phyloP scores from a whole-genome alignment of 73 alveolate species.

The Paramecium sonneborni region DNA sequence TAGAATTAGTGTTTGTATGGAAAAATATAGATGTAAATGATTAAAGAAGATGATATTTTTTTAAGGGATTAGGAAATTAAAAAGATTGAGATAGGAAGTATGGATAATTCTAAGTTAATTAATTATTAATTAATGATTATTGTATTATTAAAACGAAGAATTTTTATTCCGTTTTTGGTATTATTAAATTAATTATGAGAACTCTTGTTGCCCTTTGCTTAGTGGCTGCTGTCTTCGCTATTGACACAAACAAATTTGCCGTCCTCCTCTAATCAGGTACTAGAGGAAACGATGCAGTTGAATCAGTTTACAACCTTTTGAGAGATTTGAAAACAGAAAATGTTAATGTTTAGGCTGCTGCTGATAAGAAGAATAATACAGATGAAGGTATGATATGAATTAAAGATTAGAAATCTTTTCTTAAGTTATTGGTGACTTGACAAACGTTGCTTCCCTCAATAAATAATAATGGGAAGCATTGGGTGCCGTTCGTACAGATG shows the following conservation, averaged over 20 bases:
- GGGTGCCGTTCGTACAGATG: conserved; percentile 50
- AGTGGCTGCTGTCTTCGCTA: conserved; percentile 55
- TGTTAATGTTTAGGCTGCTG: conserved; percentile 51
- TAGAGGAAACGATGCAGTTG: conserved; percentile 51
- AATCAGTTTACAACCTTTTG: conserved; percentile 41
- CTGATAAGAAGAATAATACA: conserved; percentile 37
- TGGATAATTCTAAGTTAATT: background rate
- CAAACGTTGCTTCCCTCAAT: conserved; percentile 41
- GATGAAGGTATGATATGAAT: conserved; percentile 21
- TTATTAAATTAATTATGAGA: conserved; percentile 4
- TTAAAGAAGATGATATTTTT: background rate
- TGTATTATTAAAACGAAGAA: conserved; percentile 23
- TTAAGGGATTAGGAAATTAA: background rate
- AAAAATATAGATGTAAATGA: background rate
- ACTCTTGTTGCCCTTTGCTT: conserved; percentile 40
- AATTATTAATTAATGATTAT: background rate
- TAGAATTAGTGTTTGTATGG: background rate
- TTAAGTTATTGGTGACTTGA: conserved; percentile 51
- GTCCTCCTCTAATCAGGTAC: conserved; percentile 53
- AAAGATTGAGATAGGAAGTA: background rate
- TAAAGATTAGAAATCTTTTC: background rate
- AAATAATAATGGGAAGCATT: background rate
- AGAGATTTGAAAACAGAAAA: conserved; percentile 53
- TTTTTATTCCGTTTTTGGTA: conserved; percentile 48
- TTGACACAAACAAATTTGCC: conserved; percentile 55